Percentiles rank a stretch among this genome's conserved stretches.
These are phyloP conservation scores for Microcyclosporella mali DNA, from an alignment of 2,329 filamentous ascomycete genomes.

Conservation along the genomic window DNA sequence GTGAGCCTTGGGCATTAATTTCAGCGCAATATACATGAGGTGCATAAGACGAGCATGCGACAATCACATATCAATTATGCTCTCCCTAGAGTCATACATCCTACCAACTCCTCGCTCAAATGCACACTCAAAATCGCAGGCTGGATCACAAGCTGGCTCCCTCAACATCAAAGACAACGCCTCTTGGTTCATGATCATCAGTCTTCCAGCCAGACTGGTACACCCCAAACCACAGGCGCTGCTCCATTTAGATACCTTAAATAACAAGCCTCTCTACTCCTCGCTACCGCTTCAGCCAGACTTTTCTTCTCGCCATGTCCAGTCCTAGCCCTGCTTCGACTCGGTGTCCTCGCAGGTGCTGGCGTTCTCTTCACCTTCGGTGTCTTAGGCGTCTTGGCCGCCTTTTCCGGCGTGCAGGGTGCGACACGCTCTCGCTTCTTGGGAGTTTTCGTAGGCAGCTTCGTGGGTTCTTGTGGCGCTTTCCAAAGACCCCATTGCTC, in stretches of 20 bases:
- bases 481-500: slow-evolving; percentile 75
- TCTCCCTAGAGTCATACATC: too few species aligned
- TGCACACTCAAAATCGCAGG: too few species aligned
- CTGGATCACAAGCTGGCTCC: too few species aligned
- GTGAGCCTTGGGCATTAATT: too few species aligned
- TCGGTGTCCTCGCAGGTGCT: slow-evolving; percentile 25
- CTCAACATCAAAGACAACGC: too few species aligned
- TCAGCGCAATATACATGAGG: too few species aligned
- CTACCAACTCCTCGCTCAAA: too few species aligned
- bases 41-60: too few species aligned
- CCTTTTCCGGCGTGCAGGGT: slow-evolving; percentile 26
- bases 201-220: slow-evolving; percentile 71
- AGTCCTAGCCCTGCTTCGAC: slow-evolving; percentile 20
- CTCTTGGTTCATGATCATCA: slow-evolving; percentile 14
- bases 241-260: slow-evolving; percentile 90
- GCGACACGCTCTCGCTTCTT: slow-evolving; percentile 22
- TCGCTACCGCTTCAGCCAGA: slow-evolving; percentile 74
- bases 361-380: slow-evolving; percentile 30
- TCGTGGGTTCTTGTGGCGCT: slow-evolving; percentile 14
- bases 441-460: slow-evolving; percentile 23
- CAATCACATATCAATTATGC: too few species aligned
- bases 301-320: slow-evolving; percentile 37
- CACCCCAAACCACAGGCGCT: slow-evolving; percentile 87
- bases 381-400: slow-evolving; percentile 30
- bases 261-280: slow-evolving; percentile 70